phyloP scores from a whole-genome alignment of 345 rosid genomes.

The Eucalyptus microcorys region DNA sequence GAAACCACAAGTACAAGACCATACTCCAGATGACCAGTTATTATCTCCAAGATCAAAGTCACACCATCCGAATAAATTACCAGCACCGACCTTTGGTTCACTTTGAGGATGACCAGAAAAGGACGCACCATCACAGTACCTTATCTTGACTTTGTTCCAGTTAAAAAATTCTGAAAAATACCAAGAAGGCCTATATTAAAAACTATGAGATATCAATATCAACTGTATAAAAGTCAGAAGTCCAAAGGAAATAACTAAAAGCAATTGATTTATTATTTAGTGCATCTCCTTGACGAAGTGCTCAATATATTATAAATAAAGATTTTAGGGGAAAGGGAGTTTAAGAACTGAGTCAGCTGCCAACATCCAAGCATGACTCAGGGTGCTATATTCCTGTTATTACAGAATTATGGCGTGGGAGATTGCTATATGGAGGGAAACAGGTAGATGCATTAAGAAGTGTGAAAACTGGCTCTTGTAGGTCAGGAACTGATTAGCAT shows the following conservation, averaged over 20 bases:
- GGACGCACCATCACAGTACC: slow-evolving; percentile 94
- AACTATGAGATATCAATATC: neutral
- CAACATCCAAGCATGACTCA: neutral
- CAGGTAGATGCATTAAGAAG: neutral
- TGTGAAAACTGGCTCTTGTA: neutral
- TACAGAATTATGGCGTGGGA: neutral
- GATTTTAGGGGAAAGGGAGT: neutral
- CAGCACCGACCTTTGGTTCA: slow-evolving; percentile 49
- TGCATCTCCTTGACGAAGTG: neutral
- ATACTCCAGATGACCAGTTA: neutral
- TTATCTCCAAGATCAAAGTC: neutral
- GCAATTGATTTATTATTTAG: neutral
- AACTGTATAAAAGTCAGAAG: neutral
- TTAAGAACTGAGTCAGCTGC: neutral
- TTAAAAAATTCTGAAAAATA: slow-evolving; percentile 49
- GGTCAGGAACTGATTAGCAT: neutral
- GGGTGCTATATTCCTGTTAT: neutral
- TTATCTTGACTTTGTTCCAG: slow-evolving; percentile 78
- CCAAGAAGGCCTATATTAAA: neutral
- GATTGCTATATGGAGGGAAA: neutral
- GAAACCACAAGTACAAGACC: neutral
- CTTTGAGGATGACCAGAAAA: slow-evolving; percentile 73
- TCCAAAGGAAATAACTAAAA: neutral
- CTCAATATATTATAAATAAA: neutral
- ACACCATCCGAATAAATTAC: neutral